Conservation (phyloP, 352 stramenopile genomes). For the Peronosclerospora sorghi region DNA sequence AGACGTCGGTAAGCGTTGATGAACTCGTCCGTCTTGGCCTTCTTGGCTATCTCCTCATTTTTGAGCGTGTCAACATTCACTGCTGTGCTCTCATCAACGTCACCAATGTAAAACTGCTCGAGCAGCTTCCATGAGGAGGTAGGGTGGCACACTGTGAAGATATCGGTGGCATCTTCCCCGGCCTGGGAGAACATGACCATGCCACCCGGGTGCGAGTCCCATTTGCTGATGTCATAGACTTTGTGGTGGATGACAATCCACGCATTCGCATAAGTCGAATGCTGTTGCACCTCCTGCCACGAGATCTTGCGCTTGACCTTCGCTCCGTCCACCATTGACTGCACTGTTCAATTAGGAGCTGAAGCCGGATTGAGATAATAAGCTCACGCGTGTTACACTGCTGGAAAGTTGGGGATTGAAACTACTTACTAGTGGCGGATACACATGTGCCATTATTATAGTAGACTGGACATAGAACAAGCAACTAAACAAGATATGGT, state of each 20-base stretch:
- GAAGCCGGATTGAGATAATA: too few species aligned
- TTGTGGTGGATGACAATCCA: conserved; percentile 89
- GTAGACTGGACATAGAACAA: too few species aligned
- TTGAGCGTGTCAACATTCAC: conserved; percentile 16
- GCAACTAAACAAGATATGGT: too few species aligned
- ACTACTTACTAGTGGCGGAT: background rate
- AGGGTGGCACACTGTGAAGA: conserved; percentile 97
- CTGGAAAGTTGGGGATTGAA: conserved; percentile 22
- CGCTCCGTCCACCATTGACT: conserved; percentile 46
- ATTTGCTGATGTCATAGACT: conserved; percentile 86
- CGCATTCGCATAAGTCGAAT: conserved; percentile 60
- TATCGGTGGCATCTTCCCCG: conserved; percentile 96
- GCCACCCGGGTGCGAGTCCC: conserved; percentile 75
- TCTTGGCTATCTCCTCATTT: conserved; percentile 32
- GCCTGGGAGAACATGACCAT: conserved; percentile 96
- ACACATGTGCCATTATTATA: too few species aligned
- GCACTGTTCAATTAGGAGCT: background rate
- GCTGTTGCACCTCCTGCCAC: conserved; percentile 65
- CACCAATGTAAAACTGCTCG: conserved; percentile 95
- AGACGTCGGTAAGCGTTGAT: conserved; percentile 94
- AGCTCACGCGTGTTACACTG: conserved; percentile 1
- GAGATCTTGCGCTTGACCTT: conserved; percentile 61
- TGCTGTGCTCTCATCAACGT: conserved; percentile 81
- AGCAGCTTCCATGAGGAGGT: conserved; percentile 88
- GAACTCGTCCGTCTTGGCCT: conserved; percentile 84